Evolutionary conservation across 208 protist species (phyloP).

Genomic region (Tritrichomonas musculus): DNA sequence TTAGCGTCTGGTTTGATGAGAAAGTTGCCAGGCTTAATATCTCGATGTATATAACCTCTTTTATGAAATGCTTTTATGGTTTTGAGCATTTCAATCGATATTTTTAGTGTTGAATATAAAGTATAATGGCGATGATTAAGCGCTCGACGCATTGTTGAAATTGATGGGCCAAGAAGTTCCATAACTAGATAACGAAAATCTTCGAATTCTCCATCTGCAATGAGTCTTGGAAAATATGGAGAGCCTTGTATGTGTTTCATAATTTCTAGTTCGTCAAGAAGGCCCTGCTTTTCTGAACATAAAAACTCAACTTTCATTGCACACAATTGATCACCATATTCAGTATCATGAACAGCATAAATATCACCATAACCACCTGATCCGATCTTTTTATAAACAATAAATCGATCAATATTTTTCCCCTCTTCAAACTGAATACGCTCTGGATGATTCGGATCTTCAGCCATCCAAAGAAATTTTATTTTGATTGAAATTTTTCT

Average conservation of each 20-base stretch:
- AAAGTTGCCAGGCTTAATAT: conserved; percentile 21
- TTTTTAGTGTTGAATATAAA: not conserved
- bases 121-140: not conserved
- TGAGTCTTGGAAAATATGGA: not conserved
- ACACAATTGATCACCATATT: not conserved
- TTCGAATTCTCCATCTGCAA: not conserved
- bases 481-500: no score
- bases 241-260: not conserved
- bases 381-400: not conserved
- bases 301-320: conserved; percentile 26
- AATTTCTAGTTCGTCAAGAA: not conserved
- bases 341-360: not conserved
- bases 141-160: not conserved
- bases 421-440: no score
- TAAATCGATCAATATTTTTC: not conserved
- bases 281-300: not conserved
- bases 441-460: no score
- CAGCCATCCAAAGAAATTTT: no score
- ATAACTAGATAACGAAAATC: not conserved
- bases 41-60: not conserved
- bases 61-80: conserved; percentile 13
- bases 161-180: not conserved
- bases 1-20: not conserved
- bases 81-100: conserved; percentile 7
- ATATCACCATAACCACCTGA: conserved; percentile 10